Percentiles rank a stretch among this genome's conserved stretches.
Conservation (phyloP, 2,329 filamentous ascomycete genomes). For the Pseudogymnoascus sp. region DNA sequence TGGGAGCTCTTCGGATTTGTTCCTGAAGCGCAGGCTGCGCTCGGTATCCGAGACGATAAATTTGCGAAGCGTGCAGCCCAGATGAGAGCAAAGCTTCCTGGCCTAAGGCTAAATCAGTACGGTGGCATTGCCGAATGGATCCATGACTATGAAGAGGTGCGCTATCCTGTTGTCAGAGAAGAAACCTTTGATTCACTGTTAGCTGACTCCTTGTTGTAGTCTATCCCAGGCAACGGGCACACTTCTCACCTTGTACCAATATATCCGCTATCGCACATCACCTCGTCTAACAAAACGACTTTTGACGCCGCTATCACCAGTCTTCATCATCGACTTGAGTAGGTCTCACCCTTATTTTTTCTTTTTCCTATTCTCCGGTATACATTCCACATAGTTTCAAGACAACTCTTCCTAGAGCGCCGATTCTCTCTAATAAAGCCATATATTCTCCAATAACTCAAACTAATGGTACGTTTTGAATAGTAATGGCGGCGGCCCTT, state of each 20-base stretch:
- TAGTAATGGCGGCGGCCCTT: not conserved
- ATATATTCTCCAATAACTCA: not conserved
- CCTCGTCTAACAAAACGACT: not conserved
- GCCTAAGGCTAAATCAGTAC: conserved; percentile 3
- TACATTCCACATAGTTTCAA: not conserved
- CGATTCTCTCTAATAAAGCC: not conserved
- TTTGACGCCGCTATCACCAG: conserved; percentile 3
- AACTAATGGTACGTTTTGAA: not conserved
- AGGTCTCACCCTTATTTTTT: not conserved
- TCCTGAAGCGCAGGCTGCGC: conserved; percentile 10
- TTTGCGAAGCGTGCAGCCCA: not conserved
- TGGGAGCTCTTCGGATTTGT: conserved; percentile 28
- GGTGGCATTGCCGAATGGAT: conserved; percentile 10
- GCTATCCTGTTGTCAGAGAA: not conserved
- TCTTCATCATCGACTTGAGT: conserved; percentile 4
- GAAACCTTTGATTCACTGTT: conserved; percentile 12
- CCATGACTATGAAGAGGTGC: conserved; percentile 10
- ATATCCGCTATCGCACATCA: not conserved
- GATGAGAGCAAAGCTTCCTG: not conserved
- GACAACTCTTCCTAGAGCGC: not conserved
- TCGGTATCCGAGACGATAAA: not conserved
- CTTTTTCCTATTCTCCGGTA: not conserved
- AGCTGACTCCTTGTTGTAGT: conserved; percentile 15
- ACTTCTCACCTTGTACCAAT: not conserved
- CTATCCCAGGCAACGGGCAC: not conserved